phyloP scores from a whole-genome alignment of 2,329 filamentous ascomycete genomes.

The Aspergillus luchuensis region DNA sequence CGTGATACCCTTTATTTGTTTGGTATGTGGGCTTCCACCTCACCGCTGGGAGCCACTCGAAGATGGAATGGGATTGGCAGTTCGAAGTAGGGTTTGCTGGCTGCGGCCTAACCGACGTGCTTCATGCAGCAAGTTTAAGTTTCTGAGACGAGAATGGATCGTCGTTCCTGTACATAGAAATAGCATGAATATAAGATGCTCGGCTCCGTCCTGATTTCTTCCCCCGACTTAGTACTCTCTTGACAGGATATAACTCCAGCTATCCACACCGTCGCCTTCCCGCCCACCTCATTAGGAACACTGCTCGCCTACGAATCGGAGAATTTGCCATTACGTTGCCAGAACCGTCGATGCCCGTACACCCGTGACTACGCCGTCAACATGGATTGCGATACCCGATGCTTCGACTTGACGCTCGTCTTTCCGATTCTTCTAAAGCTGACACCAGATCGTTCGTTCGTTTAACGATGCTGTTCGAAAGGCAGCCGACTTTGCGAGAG shows the following conservation, averaged over 20 bases:
- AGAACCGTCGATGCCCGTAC: neutral
- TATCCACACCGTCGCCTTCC: neutral
- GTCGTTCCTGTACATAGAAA: conserved; percentile 10
- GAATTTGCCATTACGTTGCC: neutral
- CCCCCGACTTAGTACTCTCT: neutral
- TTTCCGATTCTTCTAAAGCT: too few relatives aligned
- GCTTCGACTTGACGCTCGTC: neutral
- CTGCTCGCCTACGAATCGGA: conserved; percentile 6
- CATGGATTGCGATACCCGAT: neutral
- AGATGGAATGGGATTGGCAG: conserved; percentile 6
- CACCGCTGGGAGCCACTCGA: conserved; percentile 6
- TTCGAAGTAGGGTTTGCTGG: conserved; percentile 7
- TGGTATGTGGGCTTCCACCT: conserved; percentile 14
- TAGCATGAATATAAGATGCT: conserved; percentile 4
- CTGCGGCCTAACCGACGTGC: conserved; percentile 12
- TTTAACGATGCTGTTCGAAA: neutral
- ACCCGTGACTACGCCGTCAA: neutral
- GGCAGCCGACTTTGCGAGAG: neutral
- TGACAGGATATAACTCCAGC: neutral
- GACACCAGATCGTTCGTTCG: too few relatives aligned
- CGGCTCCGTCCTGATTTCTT: neutral
- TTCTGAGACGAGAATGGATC: conserved; percentile 2
- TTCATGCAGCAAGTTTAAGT: conserved; percentile 1
- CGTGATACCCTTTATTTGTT: conserved; percentile 16
- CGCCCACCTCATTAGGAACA: neutral